These are phyloP conservation scores for Periconia digitata DNA, from an alignment of 2,329 filamentous ascomycete species.

Conservation along the genomic window DNA sequence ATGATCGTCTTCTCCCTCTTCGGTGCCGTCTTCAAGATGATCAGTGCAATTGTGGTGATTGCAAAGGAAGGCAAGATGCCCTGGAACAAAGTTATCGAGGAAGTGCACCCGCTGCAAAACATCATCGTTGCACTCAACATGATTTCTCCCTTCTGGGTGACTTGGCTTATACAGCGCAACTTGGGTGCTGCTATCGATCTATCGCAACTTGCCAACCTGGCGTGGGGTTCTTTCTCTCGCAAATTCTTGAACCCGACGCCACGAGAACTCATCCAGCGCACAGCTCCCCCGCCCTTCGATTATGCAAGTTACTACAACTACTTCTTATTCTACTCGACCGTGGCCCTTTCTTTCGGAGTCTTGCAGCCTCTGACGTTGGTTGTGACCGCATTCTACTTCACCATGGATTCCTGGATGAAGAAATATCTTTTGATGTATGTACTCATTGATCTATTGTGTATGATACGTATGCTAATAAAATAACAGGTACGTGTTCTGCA, in stretches of 20 bases:
- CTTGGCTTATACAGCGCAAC: slow-evolving; percentile 78
- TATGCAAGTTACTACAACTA: slow-evolving; percentile 98
- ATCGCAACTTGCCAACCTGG: slow-evolving; percentile 80
- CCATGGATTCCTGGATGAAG: slow-evolving; percentile 83
- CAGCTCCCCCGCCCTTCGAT: slow-evolving; percentile 88
- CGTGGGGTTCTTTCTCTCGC: slow-evolving; percentile 81
- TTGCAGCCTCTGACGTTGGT: slow-evolving; percentile 86
- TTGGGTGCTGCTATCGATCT: slow-evolving; percentile 91
- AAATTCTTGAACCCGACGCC: slow-evolving; percentile 87
- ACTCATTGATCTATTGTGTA: not conserved
- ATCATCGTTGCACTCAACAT: slow-evolving; percentile 76
- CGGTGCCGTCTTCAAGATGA: slow-evolving; percentile 75
- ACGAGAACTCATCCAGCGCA: slow-evolving; percentile 86
- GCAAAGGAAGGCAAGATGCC: slow-evolving; percentile 56
- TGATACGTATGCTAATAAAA: slow-evolving; percentile 8
- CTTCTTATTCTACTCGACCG: slow-evolving; percentile 90
- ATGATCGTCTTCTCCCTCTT: slow-evolving; percentile 92
- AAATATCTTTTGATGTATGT: slow-evolving; percentile 83
- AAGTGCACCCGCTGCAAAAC: slow-evolving; percentile 63
- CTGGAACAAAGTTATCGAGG: slow-evolving; percentile 61
- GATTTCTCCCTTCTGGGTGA: slow-evolving; percentile 88
- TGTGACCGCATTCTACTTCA: slow-evolving; percentile 86
- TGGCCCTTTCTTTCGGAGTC: slow-evolving; percentile 80
- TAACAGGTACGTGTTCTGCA: slow-evolving; percentile 79
- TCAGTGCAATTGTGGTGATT: slow-evolving; percentile 63